Evolutionary conservation across 495 filamentous ascomycete genomes (phyloP).

Genomic region (Aspergillus wentii): DNA sequence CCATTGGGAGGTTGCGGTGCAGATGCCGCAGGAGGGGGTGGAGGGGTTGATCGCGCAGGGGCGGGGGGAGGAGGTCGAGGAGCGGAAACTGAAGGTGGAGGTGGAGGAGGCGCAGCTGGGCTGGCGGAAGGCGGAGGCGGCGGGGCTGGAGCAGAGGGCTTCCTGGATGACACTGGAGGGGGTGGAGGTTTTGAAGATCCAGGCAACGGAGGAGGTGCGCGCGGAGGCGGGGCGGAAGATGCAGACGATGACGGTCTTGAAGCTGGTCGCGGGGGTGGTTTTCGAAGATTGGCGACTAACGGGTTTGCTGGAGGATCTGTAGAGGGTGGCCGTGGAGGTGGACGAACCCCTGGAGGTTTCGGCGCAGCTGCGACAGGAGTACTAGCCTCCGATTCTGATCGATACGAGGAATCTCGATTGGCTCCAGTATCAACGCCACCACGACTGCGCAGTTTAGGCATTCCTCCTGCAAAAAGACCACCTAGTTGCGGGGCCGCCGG

Average conservation of each 20-base stretch:
- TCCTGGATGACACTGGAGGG: slow-evolving; percentile 42
- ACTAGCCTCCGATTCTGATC: slow-evolving; percentile 65
- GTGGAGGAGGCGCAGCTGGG: slow-evolving; percentile 43
- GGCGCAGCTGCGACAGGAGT: slow-evolving; percentile 58
- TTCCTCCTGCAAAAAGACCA: slow-evolving; percentile 88
- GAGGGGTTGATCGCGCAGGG: slow-evolving; percentile 33
- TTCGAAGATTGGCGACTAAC: slow-evolving; percentile 56
- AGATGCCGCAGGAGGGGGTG: slow-evolving; percentile 34
- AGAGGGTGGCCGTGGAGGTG: slow-evolving; percentile 49
- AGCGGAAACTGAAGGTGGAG: slow-evolving; percentile 39
- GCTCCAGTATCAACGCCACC: slow-evolving; percentile 90
- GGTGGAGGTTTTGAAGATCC: slow-evolving; percentile 43
- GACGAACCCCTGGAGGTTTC: slow-evolving; percentile 52
- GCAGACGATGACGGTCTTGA: slow-evolving; percentile 49
- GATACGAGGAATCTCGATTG: slow-evolving; percentile 67
- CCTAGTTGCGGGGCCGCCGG: slow-evolving; percentile 74
- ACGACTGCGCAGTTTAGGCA: slow-evolving; percentile 88
- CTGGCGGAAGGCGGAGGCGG: slow-evolving; percentile 37
- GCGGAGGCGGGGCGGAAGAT: slow-evolving; percentile 51
- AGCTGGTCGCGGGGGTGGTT: slow-evolving; percentile 45
- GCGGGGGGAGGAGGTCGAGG: slow-evolving; percentile 37
- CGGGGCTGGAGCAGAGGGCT: slow-evolving; percentile 36
- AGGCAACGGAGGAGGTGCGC: slow-evolving; percentile 63
- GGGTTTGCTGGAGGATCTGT: slow-evolving; percentile 51
- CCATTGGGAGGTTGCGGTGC: slow-evolving; percentile 39